phyloP scores from a whole-genome alignment of 805 yeast species.

The Metschnikowia picachoensis region DNA sequence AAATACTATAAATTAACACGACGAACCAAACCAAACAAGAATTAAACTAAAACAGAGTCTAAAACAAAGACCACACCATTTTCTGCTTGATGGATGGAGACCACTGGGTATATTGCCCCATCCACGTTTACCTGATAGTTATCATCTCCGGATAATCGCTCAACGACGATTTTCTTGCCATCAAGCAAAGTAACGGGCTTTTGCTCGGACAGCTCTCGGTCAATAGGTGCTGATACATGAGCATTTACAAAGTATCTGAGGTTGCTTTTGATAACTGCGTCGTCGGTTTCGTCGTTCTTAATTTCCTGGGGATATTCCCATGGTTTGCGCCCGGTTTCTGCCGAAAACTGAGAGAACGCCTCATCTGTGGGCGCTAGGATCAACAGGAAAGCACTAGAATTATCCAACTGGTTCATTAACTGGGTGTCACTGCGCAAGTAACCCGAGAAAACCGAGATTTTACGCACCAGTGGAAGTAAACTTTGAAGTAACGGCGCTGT shows the following conservation, averaged over 20 bases:
- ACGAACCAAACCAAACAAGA: conserved; percentile 1
- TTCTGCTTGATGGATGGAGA: conserved; percentile 29
- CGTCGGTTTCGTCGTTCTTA: conserved; percentile 30
- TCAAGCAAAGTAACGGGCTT: conserved; percentile 4
- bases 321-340: conserved; percentile 55
- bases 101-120: conserved; percentile 25
- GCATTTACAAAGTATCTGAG: conserved; percentile 55
- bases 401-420: conserved; percentile 46
- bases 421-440: conserved; percentile 63
- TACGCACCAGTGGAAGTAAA: conserved; percentile 32
- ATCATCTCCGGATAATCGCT: conserved; percentile 1
- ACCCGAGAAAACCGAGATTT: conserved; percentile 59
- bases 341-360: conserved; percentile 44
- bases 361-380: conserved; percentile 70
- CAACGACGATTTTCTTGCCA: conserved; percentile 8
- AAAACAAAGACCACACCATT: conserved; percentile 39
- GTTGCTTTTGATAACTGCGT: conserved; percentile 46
- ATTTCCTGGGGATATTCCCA: conserved; percentile 73
- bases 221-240: conserved; percentile 40
- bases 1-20: neutral
- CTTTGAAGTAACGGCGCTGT: conserved; percentile 27
- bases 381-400: conserved; percentile 37
- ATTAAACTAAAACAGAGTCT: conserved; percentile 26
- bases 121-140: conserved; percentile 13
- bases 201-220: conserved; percentile 4